phyloP scores from a whole-genome alignment of 2,329 filamentous ascomycete genomes.

The Fonsecaea pedrosoi region DNA sequence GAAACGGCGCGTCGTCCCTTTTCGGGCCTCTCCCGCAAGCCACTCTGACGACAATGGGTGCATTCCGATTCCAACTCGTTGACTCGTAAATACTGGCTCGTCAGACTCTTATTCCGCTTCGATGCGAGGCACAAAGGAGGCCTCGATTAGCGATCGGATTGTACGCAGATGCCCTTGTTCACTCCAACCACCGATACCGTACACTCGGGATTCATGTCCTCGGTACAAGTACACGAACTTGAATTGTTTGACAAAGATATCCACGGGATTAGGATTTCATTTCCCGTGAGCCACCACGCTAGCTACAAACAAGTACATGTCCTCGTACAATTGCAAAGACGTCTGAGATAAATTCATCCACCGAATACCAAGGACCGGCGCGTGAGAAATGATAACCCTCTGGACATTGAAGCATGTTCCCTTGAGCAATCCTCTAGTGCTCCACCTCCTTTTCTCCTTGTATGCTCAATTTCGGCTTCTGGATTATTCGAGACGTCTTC shows the following conservation, averaged over 20 bases:
- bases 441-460: conserved; percentile 4
- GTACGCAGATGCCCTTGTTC: neutral
- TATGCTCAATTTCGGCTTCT: neutral
- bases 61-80: conserved; percentile 3
- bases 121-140: neutral
- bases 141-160: neutral
- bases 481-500: conserved; percentile 11
- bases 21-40: conserved; percentile 15
- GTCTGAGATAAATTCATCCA: neutral
- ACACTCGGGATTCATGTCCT: neutral
- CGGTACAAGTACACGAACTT: neutral
- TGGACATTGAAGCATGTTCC: neutral
- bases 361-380: neutral
- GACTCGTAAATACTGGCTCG: neutral
- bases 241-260: neutral
- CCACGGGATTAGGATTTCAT: neutral
- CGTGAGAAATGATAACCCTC: neutral
- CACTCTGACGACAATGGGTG: conserved; percentile 3
- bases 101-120: conserved; percentile 4
- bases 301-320: neutral
- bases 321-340: neutral
- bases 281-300: neutral
- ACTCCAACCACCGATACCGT: neutral
- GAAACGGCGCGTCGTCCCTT: conserved; percentile 21
- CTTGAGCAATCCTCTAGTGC: neutral